Evolutionary conservation across 2,329 filamentous ascomycete genomes (phyloP).

Genomic region (Colletotrichum spaethianum): DNA sequence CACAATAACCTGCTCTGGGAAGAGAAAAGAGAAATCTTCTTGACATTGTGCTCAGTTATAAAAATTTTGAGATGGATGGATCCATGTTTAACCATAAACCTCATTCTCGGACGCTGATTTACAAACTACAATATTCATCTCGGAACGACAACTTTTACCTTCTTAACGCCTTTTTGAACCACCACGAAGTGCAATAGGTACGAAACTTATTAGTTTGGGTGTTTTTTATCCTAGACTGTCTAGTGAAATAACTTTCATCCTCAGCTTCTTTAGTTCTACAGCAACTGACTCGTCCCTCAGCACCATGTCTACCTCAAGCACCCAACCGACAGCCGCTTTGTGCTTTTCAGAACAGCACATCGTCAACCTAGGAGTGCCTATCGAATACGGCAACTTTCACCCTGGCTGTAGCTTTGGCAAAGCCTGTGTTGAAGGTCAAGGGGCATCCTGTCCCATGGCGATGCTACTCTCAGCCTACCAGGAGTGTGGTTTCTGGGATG

Average conservation of each 20-base stretch:
- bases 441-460: background rate
- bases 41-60: background rate
- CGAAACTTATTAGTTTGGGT: background rate
- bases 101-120: background rate
- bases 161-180: background rate
- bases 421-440: background rate
- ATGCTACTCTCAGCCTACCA: background rate
- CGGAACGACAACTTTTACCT: too few relatives aligned
- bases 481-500: constrained; percentile 13
- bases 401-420: background rate
- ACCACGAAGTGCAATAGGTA: background rate
- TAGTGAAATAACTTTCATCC: background rate
- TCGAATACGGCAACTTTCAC: background rate
- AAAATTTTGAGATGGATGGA: background rate
- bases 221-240: too few relatives aligned
- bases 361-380: background rate
- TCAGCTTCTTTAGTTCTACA: background rate
- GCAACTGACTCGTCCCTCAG: background rate
- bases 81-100: background rate
- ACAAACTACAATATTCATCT: background rate
- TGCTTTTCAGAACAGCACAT: background rate
- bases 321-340: too few relatives aligned
- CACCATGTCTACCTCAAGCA: background rate
- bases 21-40: constrained; percentile 9
- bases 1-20: background rate